Percentiles rank a stretch among this genome's conserved stretches.
Evolutionary conservation across 1,139 yeast genomes (phyloP).

Genomic region (Taphrina populina): DNA sequence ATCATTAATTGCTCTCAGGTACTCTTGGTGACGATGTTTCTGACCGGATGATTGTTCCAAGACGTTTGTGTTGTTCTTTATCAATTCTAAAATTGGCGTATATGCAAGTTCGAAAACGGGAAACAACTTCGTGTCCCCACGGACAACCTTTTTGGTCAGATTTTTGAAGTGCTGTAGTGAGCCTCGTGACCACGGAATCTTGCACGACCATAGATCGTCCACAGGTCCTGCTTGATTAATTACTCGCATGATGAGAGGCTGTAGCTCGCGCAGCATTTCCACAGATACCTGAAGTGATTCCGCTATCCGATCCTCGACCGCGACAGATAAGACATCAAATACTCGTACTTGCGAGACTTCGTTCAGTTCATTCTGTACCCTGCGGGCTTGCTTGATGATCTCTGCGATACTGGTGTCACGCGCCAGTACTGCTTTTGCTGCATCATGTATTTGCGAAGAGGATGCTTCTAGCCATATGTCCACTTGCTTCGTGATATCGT

Average conservation of each 20-base stretch:
- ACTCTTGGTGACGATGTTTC: background rate
- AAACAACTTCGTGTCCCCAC: constrained; percentile 8
- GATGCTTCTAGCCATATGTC: constrained; percentile 7
- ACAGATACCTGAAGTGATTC: background rate
- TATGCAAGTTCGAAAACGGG: constrained; percentile 3
- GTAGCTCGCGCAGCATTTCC: background rate
- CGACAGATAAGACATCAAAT: background rate
- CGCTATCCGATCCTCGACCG: constrained; percentile 2
- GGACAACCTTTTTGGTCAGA: constrained; percentile 4
- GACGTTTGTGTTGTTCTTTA: background rate
- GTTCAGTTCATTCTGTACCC: constrained; percentile 2
- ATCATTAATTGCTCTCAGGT: background rate
- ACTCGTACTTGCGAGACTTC: constrained; percentile 16
- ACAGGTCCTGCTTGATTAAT: background rate
- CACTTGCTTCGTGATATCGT: background rate
- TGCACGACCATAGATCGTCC: background rate
- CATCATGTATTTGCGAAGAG: background rate
- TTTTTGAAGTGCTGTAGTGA: constrained; percentile 1
- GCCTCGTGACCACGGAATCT: constrained; percentile 16
- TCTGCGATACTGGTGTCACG: background rate
- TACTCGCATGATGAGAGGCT: background rate
- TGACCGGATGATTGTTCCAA: background rate
- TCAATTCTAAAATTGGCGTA: background rate
- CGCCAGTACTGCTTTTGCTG: background rate
- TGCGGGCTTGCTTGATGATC: background rate